phyloP scores from a whole-genome alignment of 2,329 filamentous ascomycete species.

The Fusarium mexicanum region DNA sequence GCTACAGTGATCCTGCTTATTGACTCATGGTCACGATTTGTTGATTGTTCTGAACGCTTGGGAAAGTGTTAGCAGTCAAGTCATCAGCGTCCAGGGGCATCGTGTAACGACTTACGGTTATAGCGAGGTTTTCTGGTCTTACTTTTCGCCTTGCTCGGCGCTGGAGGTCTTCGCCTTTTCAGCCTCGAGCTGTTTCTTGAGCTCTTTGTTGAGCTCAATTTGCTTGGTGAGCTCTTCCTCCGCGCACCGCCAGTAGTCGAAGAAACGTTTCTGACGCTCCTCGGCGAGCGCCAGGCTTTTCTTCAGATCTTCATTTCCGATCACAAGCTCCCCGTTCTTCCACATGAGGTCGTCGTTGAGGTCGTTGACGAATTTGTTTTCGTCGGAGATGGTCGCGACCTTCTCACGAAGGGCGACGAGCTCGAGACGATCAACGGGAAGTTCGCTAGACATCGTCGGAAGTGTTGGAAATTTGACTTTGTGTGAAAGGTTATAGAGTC shows the following conservation, averaged over 20 bases:
- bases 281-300: not conserved
- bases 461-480: not conserved
- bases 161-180: not conserved
- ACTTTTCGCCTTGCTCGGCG: no score
- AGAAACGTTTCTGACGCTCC: not conserved
- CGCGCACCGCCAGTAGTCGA: not conserved
- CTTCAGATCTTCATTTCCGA: fast-evolving
- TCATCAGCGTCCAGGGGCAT: not conserved
- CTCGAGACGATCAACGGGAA: fast-evolving
- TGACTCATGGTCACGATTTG: fast-evolving
- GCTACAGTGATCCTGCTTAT: fast-evolving
- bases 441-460: not conserved
- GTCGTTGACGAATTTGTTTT: fast-evolving
- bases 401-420: not conserved
- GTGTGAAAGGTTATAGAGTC: not conserved
- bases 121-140: no score
- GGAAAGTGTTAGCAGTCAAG: not conserved
- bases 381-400: not conserved
- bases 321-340: no score
- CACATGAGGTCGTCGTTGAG: not conserved
- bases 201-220: not conserved
- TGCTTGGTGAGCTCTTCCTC: fast-evolving
- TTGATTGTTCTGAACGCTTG: fast-evolving
- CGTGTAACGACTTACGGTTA: fast-evolving
- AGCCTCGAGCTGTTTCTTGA: not conserved